Percentiles rank a stretch among this genome's conserved stretches.
These are phyloP conservation scores for Malus hybrid DNA, from an alignment of 331 rosid species.

Conservation along the genomic window DNA sequence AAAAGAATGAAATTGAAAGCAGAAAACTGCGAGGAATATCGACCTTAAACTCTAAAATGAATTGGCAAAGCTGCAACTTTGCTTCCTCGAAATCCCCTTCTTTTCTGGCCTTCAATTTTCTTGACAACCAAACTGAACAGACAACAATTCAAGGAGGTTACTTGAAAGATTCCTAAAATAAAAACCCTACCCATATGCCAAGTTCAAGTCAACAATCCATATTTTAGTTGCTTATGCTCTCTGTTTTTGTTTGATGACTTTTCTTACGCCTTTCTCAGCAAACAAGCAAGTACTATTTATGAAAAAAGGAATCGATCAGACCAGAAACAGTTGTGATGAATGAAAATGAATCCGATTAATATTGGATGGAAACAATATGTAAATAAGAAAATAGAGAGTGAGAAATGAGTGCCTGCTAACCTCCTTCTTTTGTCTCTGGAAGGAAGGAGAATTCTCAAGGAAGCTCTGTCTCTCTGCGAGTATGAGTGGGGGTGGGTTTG, in stretches of 20 bases:
- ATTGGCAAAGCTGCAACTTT: not conserved
- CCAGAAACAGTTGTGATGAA: not conserved
- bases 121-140: not conserved
- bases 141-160: not conserved
- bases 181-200: not conserved
- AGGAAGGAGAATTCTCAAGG: no score
- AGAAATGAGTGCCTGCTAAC: not conserved
- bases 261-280: constrained; percentile 2
- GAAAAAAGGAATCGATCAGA: constrained; percentile 6
- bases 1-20: not conserved
- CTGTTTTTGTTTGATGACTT: not conserved
- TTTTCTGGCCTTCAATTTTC: not conserved
- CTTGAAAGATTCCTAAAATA: not conserved
- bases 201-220: not conserved
- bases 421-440: no score
- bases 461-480: not conserved
- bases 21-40: not conserved
- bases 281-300: not conserved
- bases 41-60: not conserved
- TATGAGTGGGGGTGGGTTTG: not conserved
- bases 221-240: not conserved
- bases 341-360: not conserved
- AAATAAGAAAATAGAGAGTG: not conserved
- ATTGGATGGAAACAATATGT: not conserved
- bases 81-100: not conserved